Conservation (phyloP, 108 stramenopile species). For the Cyclotella atomus region DNA sequence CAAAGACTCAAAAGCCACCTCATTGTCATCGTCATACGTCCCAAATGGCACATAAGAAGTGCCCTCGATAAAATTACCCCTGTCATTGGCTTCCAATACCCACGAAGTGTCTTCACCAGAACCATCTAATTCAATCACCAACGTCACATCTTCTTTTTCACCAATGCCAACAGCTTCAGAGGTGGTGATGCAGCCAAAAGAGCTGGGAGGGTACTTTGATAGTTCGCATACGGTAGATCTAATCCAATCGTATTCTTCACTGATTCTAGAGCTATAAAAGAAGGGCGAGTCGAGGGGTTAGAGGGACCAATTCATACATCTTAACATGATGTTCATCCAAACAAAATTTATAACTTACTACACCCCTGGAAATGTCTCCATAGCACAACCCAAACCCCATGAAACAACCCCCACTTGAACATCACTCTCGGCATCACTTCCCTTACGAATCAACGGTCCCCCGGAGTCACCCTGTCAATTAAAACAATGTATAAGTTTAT, state of each 20-base stretch:
- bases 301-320: no score
- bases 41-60: conserved; percentile 28
- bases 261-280: conserved; percentile 19
- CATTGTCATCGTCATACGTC: conserved; percentile 4
- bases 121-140: conserved; percentile 38
- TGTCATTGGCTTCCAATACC: conserved; percentile 26
- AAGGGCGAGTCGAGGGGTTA: no score
- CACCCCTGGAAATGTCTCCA: conserved; percentile 25
- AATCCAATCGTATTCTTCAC: conserved; percentile 40
- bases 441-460: conserved; percentile 44
- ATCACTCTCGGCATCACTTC: conserved; percentile 19
- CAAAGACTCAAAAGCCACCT: conserved; percentile 1
- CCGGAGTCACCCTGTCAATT: conserved; percentile 52
- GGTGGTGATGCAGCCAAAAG: conserved; percentile 25
- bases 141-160: conserved; percentile 14
- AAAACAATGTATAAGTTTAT: no score
- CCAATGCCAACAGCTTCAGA: not conserved
- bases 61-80: conserved; percentile 15
- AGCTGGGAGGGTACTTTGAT: conserved; percentile 34
- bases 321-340: no score
- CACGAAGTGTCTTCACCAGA: conserved; percentile 27
- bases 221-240: conserved; percentile 26
- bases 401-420: conserved; percentile 41
- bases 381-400: conserved; percentile 51
- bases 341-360: no score